Evolutionary conservation across 1,139 yeast species (phyloP), one percentile per base, ranked within the genome.

Genomic region (Protomyces macrosporus): DNA sequence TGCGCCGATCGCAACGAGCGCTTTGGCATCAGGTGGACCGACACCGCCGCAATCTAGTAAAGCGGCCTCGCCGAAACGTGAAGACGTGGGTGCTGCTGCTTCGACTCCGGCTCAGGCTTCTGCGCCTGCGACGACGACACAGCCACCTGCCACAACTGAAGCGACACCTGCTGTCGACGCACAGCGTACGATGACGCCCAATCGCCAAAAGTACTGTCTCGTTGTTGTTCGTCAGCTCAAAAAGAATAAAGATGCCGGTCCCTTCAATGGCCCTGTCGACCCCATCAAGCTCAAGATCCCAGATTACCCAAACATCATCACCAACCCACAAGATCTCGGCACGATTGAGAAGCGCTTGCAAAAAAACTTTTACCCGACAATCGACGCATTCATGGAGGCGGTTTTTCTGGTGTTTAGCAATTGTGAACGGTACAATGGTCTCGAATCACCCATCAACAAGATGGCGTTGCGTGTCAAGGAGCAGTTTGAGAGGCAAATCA

Each of bases 381-480:
- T 90, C 7, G 80, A 82, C 65, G 85, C 86, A 68, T 83, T 91
- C 61, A 82, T 81, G 37, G 87, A 82, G 14, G 98, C 95, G 75
- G 89, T 93, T 76, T 86, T 89, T 70, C 78, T 89, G 69, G 89
- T 93, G 85, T 93, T 93, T 35, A 75, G 76, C 37, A 93, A 95
- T 77, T 90, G 97, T 76, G 79, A 81, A 59, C 81, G 81, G 66
- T 93, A 93, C 75, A 93, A 93, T 73, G 99, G 99, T 54, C 84
- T 83, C 65, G 84, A 85, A 51, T 82, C 97, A 1, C 83, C 84
- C 33, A 91, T 93, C 68, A 84, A 98, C 1, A 87, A 85, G 73
- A 93, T 93, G 98, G 98, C 90, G 23, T 82, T 85, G 71, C 88
- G 87, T 73, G 83, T 93, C 64, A 95, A 90, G 75, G 93, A 95